Conservation (phyloP, 1,139 yeast genomes). For the Kodamaea anthophila region DNA sequence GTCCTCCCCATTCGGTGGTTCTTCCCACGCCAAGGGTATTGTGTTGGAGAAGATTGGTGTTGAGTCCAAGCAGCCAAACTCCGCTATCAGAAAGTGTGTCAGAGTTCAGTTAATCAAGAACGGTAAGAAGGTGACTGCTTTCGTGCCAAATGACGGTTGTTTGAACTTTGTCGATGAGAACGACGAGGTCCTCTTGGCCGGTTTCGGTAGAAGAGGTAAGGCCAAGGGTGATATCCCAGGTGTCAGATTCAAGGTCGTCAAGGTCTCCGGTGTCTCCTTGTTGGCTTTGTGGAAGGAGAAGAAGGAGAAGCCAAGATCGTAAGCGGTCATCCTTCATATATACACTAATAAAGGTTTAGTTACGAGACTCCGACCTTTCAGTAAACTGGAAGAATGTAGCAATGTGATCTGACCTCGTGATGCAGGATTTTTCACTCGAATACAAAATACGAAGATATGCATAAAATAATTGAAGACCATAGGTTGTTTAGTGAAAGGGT, state of each 20-base stretch:
- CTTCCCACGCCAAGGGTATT: slow-evolving; percentile 99
- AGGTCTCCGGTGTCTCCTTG: slow-evolving; percentile 99
- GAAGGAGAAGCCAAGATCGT: slow-evolving; percentile 99
- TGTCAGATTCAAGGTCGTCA: slow-evolving; percentile 99
- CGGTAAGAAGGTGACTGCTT: slow-evolving; percentile 99
- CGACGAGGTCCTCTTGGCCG: slow-evolving; percentile 98
- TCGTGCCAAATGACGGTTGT: slow-evolving; percentile 99
- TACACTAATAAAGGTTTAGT: slow-evolving; percentile 9
- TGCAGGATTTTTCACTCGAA: too few species aligned
- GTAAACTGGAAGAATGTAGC: too few species aligned
- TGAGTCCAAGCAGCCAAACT: slow-evolving; percentile 99
- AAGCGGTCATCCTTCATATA: slow-evolving; percentile 24
- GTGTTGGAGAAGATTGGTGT: slow-evolving; percentile 99
- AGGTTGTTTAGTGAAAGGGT: too few species aligned
- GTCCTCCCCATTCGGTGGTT: slow-evolving; percentile 99
- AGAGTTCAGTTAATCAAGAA: slow-evolving; percentile 99
- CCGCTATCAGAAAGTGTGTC: slow-evolving; percentile 99
- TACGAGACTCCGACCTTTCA: too few species aligned
- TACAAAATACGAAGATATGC: too few species aligned
- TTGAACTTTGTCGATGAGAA: slow-evolving; percentile 98
- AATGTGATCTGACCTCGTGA: too few species aligned
- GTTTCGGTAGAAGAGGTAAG: slow-evolving; percentile 99
- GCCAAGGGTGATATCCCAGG: slow-evolving; percentile 99
- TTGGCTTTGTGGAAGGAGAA: slow-evolving; percentile 99
- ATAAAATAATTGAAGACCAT: too few species aligned